phyloP scores from a whole-genome alignment of 805 yeast species.

The Ogataea degrootiae region DNA sequence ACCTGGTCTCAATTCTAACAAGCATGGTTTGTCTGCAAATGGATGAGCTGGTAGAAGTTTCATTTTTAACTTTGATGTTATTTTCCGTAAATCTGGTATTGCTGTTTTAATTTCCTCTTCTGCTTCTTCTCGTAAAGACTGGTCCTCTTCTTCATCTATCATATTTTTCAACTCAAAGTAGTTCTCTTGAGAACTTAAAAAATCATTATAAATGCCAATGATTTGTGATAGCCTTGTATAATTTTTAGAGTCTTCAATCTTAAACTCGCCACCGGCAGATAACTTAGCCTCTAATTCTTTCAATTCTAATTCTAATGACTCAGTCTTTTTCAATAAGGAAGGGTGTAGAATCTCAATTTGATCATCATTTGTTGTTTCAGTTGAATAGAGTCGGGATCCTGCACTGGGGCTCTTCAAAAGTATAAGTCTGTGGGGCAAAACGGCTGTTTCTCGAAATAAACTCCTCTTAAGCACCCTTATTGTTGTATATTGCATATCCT shows the following conservation, averaged over 20 bases:
- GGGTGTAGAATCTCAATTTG: conserved; percentile 37
- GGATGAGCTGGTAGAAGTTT: conserved; percentile 71
- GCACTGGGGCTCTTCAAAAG: not conserved
- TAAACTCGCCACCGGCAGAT: conserved; percentile 38
- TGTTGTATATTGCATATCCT: too few relatives aligned
- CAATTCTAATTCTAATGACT: conserved; percentile 37
- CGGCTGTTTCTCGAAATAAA: too few relatives aligned
- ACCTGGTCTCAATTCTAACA: conserved; percentile 88
- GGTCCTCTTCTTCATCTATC: conserved; percentile 36
- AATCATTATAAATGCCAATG: conserved; percentile 37
- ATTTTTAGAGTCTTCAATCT: conserved; percentile 43
- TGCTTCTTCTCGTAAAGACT: conserved; percentile 55
- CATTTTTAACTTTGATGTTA: conserved; percentile 45
- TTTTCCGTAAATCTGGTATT: conserved; percentile 39
- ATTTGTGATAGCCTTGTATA: conserved; percentile 42
- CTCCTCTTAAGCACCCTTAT: too few relatives aligned
- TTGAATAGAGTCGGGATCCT: not conserved
- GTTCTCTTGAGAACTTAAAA: conserved; percentile 28
- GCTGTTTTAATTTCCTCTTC: conserved; percentile 45
- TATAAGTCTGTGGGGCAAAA: not conserved
- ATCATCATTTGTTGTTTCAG: conserved; percentile 2
- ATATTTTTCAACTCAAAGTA: conserved; percentile 32
- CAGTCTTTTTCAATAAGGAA: conserved; percentile 44
- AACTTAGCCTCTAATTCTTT: conserved; percentile 36
- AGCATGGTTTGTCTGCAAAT: conserved; percentile 70